Evolutionary conservation across 257 asterid genomes (phyloP).

Genomic region (Echium plantagineum): DNA sequence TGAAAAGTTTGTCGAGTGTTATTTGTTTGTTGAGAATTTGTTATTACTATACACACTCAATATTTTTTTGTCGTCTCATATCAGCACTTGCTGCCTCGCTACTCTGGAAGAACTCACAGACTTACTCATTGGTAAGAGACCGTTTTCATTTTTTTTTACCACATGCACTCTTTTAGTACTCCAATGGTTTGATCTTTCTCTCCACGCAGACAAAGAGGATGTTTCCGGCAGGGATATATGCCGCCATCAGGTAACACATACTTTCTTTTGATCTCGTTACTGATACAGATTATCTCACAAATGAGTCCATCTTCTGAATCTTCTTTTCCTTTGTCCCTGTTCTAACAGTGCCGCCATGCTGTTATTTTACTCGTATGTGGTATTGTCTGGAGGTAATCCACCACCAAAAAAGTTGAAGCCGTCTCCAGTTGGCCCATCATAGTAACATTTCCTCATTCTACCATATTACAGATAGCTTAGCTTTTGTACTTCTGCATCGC

Average conservation of each 20-base stretch:
- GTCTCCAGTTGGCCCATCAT: slow-evolving; percentile 14
- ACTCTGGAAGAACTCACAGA: slow-evolving; percentile 54
- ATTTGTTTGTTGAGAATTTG: slow-evolving; percentile 6
- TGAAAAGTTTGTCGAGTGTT: neutral
- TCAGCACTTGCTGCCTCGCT: slow-evolving; percentile 69
- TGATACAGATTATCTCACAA: neutral
- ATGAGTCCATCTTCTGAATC: neutral
- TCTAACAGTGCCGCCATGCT: slow-evolving; percentile 73
- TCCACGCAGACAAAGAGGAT: slow-evolving; percentile 37
- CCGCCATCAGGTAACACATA: slow-evolving; percentile 48
- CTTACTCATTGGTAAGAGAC: slow-evolving; percentile 56
- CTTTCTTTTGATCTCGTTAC: neutral
- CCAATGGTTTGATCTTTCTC: slow-evolving; percentile 1
- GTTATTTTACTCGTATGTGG: slow-evolving; percentile 72
- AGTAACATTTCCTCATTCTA: neutral
- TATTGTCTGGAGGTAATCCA: slow-evolving; percentile 47
- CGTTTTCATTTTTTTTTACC: neutral
- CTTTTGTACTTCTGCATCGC: neutral
- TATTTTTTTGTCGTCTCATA: slow-evolving; percentile 9
- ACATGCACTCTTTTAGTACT: slow-evolving; percentile 6
- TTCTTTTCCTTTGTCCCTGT: slow-evolving; percentile 3
- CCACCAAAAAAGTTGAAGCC: slow-evolving; percentile 32
- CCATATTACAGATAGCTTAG: neutral
- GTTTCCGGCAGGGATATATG: slow-evolving; percentile 57
- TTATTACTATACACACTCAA: neutral